Evolutionary conservation across 768 basidiomycete genomes (phyloP).

Genomic region (Mycena rosella): DNA sequence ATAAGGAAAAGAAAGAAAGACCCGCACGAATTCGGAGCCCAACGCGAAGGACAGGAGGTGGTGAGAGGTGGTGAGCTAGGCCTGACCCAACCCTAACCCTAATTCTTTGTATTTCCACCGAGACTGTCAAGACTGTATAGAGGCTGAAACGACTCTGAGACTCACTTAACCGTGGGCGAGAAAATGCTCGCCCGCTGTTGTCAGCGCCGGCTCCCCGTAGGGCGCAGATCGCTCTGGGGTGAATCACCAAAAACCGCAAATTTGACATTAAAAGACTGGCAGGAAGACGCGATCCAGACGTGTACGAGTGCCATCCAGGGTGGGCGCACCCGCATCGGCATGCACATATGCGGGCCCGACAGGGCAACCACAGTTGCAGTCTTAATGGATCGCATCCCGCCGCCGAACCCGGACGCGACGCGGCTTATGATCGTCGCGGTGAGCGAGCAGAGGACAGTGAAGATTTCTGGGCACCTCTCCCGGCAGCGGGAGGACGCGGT

Average conservation of each 20-base stretch:
- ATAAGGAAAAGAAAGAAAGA: no score
- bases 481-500: no score
- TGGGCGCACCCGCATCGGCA: slow-evolving; percentile 13
- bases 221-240: neutral
- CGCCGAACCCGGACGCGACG: slow-evolving; percentile 4
- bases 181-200: neutral
- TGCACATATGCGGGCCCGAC: neutral
- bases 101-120: no score
- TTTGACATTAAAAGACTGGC: neutral
- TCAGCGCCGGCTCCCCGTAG: neutral
- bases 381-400: slow-evolving; percentile 8
- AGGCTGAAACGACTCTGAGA: no score
- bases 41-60: no score
- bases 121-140: no score
- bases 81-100: no score
- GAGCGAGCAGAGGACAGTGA: neutral
- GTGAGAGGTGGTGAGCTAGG: no score
- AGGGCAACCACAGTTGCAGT: neutral
- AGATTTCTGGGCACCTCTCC: neutral
- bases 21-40: no score
- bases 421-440: slow-evolving; percentile 4
- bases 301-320: slow-evolving; percentile 2
- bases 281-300: slow-evolving; percentile 17
- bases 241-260: neutral
- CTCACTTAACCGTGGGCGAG: no score